Percentiles rank a stretch among this genome's conserved stretches.
Evolutionary conservation across 2,329 filamentous ascomycete species (phyloP).

Genomic region (Delphinella strobiligena): DNA sequence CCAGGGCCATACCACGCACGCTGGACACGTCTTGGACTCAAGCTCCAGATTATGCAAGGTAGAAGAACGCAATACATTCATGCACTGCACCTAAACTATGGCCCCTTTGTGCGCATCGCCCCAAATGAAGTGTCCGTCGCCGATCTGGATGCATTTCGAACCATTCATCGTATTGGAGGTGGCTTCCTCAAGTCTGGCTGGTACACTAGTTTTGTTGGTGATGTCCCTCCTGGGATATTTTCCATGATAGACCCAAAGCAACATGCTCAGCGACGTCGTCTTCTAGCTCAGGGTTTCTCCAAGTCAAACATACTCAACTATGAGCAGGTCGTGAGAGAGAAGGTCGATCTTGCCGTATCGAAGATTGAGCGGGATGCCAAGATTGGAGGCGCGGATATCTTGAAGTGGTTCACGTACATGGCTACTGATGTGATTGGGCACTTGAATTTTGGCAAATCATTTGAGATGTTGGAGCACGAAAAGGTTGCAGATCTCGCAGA

Average conservation of each 20-base stretch:
- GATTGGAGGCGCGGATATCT: constrained; percentile 24
- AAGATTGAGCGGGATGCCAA: constrained; percentile 19
- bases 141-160: constrained; percentile 16
- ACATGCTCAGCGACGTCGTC: constrained; percentile 24
- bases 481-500: constrained; percentile 13
- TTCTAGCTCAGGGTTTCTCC: constrained; percentile 26
- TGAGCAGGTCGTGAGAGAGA: constrained; percentile 23
- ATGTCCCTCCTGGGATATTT: constrained; percentile 21
- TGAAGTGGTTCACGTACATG: constrained; percentile 30
- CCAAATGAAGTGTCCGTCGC: constrained; percentile 19
- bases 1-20: constrained; percentile 18
- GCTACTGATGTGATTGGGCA: constrained; percentile 27
- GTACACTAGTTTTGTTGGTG: constrained; percentile 14
- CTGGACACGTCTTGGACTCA: constrained; percentile 19
- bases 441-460: constrained; percentile 28
- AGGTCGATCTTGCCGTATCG: constrained; percentile 20
- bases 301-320: constrained; percentile 24
- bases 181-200: constrained; percentile 18
- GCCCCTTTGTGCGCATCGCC: constrained; percentile 18
- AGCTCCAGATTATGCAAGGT: constrained; percentile 24
- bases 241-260: constrained; percentile 23
- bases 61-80: constrained; percentile 29
- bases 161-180: constrained; percentile 18
- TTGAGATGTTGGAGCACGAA: constrained; percentile 26
- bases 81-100: constrained; percentile 22